Conservation (phyloP, 345 rosid species). For the Garcia nutans region DNA sequence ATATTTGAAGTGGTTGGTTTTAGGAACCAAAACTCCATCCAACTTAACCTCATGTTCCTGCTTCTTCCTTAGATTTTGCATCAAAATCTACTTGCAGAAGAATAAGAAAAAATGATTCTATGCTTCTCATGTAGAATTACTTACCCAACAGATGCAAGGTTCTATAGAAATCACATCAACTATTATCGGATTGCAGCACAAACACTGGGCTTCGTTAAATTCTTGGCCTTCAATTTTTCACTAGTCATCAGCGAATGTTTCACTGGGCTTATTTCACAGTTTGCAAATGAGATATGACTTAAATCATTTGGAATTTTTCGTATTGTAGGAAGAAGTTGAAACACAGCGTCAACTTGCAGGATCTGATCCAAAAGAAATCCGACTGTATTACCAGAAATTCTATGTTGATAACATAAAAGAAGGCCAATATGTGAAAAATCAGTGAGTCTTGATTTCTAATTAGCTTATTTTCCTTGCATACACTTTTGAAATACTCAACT, state of each 20-base stretch:
- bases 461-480: neutral
- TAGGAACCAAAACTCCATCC: too few relatives aligned
- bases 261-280: neutral
- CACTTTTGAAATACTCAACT: slow-evolving; percentile 5
- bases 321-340: slow-evolving; percentile 61
- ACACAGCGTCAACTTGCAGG: slow-evolving; percentile 41
- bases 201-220: neutral
- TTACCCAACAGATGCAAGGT: neutral
- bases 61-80: too few relatives aligned
- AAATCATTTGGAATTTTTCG: slow-evolving; percentile 12
- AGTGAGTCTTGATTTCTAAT: slow-evolving; percentile 50
- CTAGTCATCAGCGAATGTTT: neutral
- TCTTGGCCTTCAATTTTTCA: neutral
- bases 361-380: slow-evolving; percentile 67
- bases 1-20: too few relatives aligned
- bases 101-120: neutral
- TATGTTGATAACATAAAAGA: slow-evolving; percentile 55
- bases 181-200: neutral
- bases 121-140: neutral
- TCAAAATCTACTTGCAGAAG: neutral
- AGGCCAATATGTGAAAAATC: slow-evolving; percentile 58
- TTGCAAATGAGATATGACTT: neutral
- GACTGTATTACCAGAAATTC: slow-evolving; percentile 60
- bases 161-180: neutral
- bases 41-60: too few relatives aligned